Conservation (phyloP, 305 asterid species). For the Lippia alba region DNA sequence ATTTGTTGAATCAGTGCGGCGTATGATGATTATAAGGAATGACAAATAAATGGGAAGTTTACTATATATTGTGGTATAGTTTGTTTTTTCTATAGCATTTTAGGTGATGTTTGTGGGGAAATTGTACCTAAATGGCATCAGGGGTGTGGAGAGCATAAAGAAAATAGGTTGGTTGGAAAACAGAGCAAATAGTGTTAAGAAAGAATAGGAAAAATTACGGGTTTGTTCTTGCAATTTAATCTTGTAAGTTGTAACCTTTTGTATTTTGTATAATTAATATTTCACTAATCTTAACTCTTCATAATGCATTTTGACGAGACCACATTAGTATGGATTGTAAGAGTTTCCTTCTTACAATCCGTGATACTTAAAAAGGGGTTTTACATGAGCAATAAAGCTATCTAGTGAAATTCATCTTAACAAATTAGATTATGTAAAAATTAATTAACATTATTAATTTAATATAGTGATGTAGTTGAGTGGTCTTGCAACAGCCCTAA, state of each 20-base stretch:
- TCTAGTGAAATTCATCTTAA: too few relatives aligned
- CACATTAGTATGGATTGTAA: too few relatives aligned
- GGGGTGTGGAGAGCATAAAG: not conserved
- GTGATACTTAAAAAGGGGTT: too few relatives aligned
- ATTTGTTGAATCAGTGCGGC: slow-evolving; percentile 55
- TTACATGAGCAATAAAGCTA: too few relatives aligned
- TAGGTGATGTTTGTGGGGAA: not conserved
- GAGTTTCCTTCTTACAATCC: too few relatives aligned
- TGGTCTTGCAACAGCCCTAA: too few relatives aligned
- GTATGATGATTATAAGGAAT: slow-evolving; percentile 54
- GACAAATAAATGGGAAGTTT: slow-evolving; percentile 21
- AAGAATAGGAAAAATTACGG: not conserved
- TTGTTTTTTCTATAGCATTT: not conserved
- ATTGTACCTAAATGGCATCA: not conserved
- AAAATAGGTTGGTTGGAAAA: slow-evolving; percentile 1
- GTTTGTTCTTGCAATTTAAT: not conserved
- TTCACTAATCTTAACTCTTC: not conserved
- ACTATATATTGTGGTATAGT: not conserved
- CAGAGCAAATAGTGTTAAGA: not conserved
- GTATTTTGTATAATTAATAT: not conserved
- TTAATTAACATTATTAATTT: too few relatives aligned
- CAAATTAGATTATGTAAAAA: too few relatives aligned
- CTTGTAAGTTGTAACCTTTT: not conserved
- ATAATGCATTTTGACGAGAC: too few relatives aligned
- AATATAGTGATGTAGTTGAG: too few relatives aligned